Evolutionary conservation across 345 rosid species (phyloP).

Genomic region (Gossypium thurberi): DNA sequence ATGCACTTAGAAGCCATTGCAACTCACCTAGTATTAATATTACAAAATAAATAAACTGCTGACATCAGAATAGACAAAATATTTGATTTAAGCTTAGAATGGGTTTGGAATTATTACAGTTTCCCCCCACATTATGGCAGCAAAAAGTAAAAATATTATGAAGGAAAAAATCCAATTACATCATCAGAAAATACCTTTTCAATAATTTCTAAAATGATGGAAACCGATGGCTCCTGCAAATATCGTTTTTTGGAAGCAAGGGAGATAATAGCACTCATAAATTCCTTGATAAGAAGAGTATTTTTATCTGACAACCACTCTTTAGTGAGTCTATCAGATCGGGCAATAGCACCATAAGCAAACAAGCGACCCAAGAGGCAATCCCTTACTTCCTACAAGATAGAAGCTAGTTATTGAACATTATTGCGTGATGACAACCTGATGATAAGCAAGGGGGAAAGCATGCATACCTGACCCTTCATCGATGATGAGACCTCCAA

Average conservation of each 20-base stretch:
- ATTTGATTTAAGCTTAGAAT: neutral
- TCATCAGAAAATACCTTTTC: constrained; percentile 49
- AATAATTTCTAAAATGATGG: constrained; percentile 58
- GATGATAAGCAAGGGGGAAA: neutral
- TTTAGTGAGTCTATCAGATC: constrained; percentile 58
- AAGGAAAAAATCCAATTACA: neutral
- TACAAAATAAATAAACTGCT: neutral
- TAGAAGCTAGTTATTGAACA: constrained; percentile 9
- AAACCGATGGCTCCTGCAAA: constrained; percentile 86
- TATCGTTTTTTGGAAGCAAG: constrained; percentile 76
- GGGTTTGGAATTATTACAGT: neutral
- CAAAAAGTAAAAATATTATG: neutral
- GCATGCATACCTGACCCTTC: constrained; percentile 82
- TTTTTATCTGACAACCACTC: constrained; percentile 56
- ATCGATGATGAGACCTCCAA: constrained; percentile 80
- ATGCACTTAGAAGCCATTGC: neutral
- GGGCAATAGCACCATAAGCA: constrained; percentile 81
- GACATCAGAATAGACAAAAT: neutral
- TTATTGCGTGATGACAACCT: neutral
- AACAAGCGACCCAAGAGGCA: constrained; percentile 86
- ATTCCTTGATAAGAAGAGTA: constrained; percentile 52
- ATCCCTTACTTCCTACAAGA: constrained; percentile 73
- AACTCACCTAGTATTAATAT: neutral
- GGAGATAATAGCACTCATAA: constrained; percentile 47
- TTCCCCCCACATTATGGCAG: neutral